Evolutionary conservation across 768 basidiomycete species (phyloP).

Genomic region (Tulasnella sp.): DNA sequence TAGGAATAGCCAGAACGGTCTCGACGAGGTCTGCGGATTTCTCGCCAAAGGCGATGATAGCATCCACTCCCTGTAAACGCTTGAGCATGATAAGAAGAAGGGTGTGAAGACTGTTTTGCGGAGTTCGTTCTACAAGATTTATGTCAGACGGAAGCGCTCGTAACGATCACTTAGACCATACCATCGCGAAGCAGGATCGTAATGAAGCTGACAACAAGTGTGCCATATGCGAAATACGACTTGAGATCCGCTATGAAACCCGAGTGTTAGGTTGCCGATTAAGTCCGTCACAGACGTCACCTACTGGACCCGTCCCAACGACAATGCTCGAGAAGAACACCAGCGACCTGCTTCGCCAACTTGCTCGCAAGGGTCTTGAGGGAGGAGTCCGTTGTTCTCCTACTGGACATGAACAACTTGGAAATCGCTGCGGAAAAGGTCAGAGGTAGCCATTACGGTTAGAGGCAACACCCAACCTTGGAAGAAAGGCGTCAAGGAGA

Average conservation of each 20-base stretch:
- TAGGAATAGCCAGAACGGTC: conserved; percentile 35
- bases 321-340: conserved; percentile 61
- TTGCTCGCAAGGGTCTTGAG: conserved; percentile 69
- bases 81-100: conserved; percentile 67
- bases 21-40: conserved; percentile 47
- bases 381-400: conserved; percentile 57
- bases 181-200: conserved; percentile 48
- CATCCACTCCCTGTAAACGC: conserved; percentile 54
- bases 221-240: conserved; percentile 38
- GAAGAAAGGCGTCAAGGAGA: conserved; percentile 63
- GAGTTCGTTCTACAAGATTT: conserved; percentile 49
- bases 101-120: conserved; percentile 65
- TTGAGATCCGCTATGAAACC: conserved; percentile 30
- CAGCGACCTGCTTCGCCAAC: conserved; percentile 53
- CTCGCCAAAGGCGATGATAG: conserved; percentile 46
- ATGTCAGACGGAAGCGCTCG: neutral
- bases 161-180: conserved; percentile 25
- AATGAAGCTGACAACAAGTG: conserved; percentile 41
- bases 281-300: conserved; percentile 20
- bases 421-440: conserved; percentile 49
- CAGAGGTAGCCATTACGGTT: neutral
- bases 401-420: conserved; percentile 64
- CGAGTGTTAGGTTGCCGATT: neutral
- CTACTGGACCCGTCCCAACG: conserved; percentile 41
- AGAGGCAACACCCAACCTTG: conserved; percentile 44